Conservation (phyloP, 140 eudicot species). For the Bidens hawaiensis region DNA sequence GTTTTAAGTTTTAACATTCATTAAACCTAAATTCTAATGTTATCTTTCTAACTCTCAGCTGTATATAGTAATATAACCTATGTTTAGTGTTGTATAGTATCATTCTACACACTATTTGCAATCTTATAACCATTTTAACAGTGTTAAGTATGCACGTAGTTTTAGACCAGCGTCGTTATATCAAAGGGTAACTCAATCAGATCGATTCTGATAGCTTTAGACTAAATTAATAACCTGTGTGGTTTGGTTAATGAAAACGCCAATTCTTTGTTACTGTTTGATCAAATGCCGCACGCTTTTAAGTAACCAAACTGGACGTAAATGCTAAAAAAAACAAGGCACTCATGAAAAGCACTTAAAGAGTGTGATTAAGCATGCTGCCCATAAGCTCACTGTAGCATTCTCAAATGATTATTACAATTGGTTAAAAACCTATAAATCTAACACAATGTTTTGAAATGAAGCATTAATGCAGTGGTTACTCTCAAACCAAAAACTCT, state of each 20-base stretch:
- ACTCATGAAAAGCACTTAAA: not conserved
- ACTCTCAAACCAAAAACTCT: not conserved
- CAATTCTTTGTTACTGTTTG: not conserved
- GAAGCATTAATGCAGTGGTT: not conserved
- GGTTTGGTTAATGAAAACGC: not conserved
- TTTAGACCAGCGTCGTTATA: too few relatives aligned
- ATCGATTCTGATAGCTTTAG: too few relatives aligned
- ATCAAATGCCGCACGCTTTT: not conserved
- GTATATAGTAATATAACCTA: not conserved
- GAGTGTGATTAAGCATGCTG: not conserved
- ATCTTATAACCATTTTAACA: not conserved
- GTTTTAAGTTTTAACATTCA: not conserved
- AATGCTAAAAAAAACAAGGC: not conserved
- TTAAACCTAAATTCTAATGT: not conserved
- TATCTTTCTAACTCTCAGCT: not conserved
- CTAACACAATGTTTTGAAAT: conserved; percentile 4
- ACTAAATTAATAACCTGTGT: too few relatives aligned
- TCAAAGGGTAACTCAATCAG: too few relatives aligned
- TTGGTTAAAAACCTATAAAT: not conserved
- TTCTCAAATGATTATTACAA: not conserved
- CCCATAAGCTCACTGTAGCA: not conserved
- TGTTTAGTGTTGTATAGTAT: not conserved
- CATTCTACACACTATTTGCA: not conserved
- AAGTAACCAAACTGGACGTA: not conserved
- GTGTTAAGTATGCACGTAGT: too few relatives aligned